A percentile compares a stretch with the other conserved stretches of the same genome.
These are phyloP conservation scores for Naganishia friedmannii DNA, from an alignment of 768 basidiomycete species.

Conservation along the genomic window DNA sequence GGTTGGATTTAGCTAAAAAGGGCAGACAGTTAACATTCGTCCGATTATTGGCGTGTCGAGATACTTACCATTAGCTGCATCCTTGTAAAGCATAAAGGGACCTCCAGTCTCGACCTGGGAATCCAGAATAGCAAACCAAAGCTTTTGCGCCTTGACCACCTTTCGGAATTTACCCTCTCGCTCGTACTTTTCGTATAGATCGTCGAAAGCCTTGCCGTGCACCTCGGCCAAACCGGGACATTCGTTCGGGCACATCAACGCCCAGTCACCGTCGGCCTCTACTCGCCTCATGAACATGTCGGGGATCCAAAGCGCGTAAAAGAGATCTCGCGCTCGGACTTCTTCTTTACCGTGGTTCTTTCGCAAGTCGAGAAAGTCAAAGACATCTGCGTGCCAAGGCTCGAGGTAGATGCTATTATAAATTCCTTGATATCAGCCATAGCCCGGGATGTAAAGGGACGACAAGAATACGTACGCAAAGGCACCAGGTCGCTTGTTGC, in stretches of 20 bases:
- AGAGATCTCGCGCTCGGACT: conserved; percentile 88
- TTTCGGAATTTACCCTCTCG: conserved; percentile 71
- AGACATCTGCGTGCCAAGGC: conserved; percentile 97
- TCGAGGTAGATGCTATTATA: conserved; percentile 75
- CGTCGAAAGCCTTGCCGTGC: conserved; percentile 82
- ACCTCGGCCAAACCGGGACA: conserved; percentile 86
- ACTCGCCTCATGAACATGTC: conserved; percentile 99
- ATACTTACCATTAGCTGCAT: conserved; percentile 78
- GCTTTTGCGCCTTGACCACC: conserved; percentile 86
- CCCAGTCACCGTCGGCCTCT: conserved; percentile 83
- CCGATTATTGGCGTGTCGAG: background rate
- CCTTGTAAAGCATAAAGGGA: conserved; percentile 99
- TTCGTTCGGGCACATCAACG: conserved; percentile 96
- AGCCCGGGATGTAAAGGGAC: background rate
- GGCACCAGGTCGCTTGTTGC: conserved; percentile 97
- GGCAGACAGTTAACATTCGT: conserved; percentile 11
- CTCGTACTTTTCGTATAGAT: conserved; percentile 69
- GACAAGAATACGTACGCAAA: conserved; percentile 64
- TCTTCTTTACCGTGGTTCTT: conserved; percentile 99
- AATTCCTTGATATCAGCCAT: background rate
- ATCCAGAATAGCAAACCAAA: conserved; percentile 96
- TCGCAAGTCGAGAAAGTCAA: conserved; percentile 93
- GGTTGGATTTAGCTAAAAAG: conserved; percentile 89
- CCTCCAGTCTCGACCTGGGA: conserved; percentile 97
- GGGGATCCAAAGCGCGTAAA: conserved; percentile 96